Conservation (phyloP, 257 asterid species). For the Mentha longifolia region DNA sequence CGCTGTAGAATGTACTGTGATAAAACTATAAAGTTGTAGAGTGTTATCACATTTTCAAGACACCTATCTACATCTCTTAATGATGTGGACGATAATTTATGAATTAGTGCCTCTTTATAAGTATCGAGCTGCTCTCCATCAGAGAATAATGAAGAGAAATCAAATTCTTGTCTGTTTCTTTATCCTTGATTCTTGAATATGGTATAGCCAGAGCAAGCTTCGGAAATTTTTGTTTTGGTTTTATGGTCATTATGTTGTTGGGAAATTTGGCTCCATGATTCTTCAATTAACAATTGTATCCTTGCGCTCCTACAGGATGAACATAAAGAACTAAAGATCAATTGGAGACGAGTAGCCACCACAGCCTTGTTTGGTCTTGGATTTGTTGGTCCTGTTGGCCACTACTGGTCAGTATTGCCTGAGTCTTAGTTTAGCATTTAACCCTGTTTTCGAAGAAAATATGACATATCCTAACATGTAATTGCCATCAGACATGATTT, state of each 20-base stretch:
- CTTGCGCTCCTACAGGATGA: conserved; percentile 47
- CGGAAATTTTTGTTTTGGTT: neutral
- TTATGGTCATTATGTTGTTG: neutral
- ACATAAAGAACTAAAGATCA: conserved; percentile 61
- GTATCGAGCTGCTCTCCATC: conserved; percentile 13
- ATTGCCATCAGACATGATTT: neutral
- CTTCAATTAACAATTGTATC: neutral
- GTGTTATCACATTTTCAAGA: neutral
- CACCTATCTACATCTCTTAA: neutral
- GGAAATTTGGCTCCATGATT: neutral
- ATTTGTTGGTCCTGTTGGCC: conserved; percentile 94
- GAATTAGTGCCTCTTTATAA: conserved; percentile 3
- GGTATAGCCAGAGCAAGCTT: conserved; percentile 11
- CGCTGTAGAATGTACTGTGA: neutral
- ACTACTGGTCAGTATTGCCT: conserved; percentile 67
- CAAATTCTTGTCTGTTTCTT: neutral
- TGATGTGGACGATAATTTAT: neutral
- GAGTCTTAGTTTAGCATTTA: neutral
- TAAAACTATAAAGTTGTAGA: neutral
- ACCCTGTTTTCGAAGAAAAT: conserved; percentile 8
- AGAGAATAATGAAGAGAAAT: conserved; percentile 11
- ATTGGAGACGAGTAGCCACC: conserved; percentile 87
- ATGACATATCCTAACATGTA: conserved; percentile 11
- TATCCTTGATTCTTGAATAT: conserved; percentile 1
- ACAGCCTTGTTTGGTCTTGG: conserved; percentile 86